Evolutionary conservation across 2,329 filamentous ascomycete genomes (phyloP).

Genomic region (Aotearoamyces nothofagi): DNA sequence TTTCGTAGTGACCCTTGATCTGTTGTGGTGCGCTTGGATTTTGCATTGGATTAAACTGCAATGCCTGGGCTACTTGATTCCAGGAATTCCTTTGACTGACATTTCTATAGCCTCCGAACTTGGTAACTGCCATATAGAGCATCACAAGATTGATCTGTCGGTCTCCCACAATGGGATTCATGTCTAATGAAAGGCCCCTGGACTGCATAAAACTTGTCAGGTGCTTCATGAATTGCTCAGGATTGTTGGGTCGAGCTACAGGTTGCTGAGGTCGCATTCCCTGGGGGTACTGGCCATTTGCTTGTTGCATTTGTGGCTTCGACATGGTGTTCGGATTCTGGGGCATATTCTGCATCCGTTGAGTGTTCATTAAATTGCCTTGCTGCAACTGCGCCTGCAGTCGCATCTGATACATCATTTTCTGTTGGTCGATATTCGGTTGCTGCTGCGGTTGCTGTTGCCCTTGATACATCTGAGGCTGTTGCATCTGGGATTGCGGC

Average conservation of each 20-base stretch:
- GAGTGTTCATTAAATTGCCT: constrained; percentile 22
- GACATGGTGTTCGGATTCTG: constrained; percentile 14
- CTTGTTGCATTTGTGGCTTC: constrained; percentile 32
- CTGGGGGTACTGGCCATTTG: constrained; percentile 39
- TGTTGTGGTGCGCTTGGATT: constrained; percentile 52
- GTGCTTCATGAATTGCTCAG: constrained; percentile 61
- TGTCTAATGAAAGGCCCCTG: constrained; percentile 58
- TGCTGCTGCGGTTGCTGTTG: constrained; percentile 24
- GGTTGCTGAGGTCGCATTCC: constrained; percentile 36
- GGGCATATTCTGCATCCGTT: constrained; percentile 27
- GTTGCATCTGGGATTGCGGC: constrained; percentile 23
- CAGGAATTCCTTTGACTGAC: constrained; percentile 59
- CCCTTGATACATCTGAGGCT: constrained; percentile 19
- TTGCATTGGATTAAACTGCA: constrained; percentile 48
- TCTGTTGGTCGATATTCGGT: constrained; percentile 54
- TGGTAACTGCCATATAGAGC: constrained; percentile 65
- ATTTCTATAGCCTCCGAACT: constrained; percentile 61
- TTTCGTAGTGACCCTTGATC: constrained; percentile 58
- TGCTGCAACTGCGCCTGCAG: constrained; percentile 64
- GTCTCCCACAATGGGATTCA: constrained; percentile 58
- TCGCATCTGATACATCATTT: constrained; percentile 69
- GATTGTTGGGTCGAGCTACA: constrained; percentile 30
- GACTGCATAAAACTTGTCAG: constrained; percentile 64
- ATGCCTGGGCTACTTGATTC: constrained; percentile 51
- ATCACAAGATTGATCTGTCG: constrained; percentile 60